phyloP scores from a whole-genome alignment of 129 eudicot genomes.

The Flaveria sonorensis region DNA sequence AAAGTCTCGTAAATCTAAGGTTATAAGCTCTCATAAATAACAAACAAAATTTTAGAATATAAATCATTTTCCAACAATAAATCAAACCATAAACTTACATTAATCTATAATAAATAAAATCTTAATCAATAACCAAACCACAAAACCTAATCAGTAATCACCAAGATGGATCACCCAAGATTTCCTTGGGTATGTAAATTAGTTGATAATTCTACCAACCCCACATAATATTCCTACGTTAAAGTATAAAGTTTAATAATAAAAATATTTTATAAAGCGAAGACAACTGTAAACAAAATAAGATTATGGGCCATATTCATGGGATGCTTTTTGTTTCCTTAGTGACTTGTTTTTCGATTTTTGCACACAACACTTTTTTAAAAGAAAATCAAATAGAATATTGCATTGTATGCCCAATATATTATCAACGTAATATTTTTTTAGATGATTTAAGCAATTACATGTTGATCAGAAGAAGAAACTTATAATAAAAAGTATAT shows the following conservation, averaged over 20 bases:
- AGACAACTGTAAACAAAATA: slow-evolving; percentile 36
- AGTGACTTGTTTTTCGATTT: background rate
- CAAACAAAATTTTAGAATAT: background rate
- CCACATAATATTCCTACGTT: slow-evolving; percentile 31
- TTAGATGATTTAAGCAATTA: background rate
- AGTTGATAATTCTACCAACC: slow-evolving; percentile 36
- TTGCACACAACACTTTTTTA: background rate
- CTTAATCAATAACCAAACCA: slow-evolving; percentile 35
- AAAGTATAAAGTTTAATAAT: slow-evolving; percentile 20
- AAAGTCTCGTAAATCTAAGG: no score
- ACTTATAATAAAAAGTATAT: no score
- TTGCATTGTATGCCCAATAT: background rate
- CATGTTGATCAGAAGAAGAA: no score
- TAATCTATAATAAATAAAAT: slow-evolving; percentile 15
- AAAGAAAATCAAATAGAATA: background rate
- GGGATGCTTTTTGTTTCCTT: slow-evolving; percentile 20
- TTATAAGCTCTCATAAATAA: no score
- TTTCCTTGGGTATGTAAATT: slow-evolving; percentile 33
- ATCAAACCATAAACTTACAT: slow-evolving; percentile 14
- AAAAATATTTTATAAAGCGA: slow-evolving; percentile 22
- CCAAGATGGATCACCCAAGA: slow-evolving; percentile 14
- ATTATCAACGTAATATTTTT: background rate
- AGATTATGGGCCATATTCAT: slow-evolving; percentile 22
- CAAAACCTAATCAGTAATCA: slow-evolving; percentile 31
- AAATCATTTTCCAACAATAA: background rate